These are phyloP conservation scores for Thalassiosira profunda DNA, from an alignment of 108 stramenopile genomes.

Conservation along the genomic window DNA sequence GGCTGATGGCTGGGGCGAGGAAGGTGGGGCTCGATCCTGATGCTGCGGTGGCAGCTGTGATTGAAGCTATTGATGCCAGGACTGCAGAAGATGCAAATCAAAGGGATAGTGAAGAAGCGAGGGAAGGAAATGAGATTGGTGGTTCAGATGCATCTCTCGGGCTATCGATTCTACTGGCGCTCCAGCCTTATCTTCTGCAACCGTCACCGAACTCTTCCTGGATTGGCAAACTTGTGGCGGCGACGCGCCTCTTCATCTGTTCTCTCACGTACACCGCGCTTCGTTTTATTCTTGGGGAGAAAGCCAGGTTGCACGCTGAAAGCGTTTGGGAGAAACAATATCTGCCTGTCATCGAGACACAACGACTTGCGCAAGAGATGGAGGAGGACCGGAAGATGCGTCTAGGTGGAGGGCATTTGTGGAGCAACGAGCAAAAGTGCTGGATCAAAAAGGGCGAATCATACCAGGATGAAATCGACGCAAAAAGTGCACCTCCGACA, in stretches of 20 bases:
- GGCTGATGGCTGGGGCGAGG: conserved; percentile 1
- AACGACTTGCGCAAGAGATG: neutral
- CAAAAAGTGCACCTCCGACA: neutral
- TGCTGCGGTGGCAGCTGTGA: no score
- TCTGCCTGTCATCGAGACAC: neutral
- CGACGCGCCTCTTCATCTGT: neutral
- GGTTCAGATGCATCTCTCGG: neutral
- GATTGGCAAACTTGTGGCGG: neutral
- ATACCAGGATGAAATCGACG: neutral
- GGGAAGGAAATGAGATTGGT: no score
- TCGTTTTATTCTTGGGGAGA: neutral
- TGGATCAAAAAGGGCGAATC: conserved; percentile 10
- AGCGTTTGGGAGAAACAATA: neutral
- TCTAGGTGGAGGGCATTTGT: neutral
- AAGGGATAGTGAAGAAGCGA: no score
- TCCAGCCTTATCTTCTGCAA: conserved; percentile 3
- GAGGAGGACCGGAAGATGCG: conserved; percentile 1
- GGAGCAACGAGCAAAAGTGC: conserved; percentile 1
- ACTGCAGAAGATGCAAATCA: no score
- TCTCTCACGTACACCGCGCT: neutral
- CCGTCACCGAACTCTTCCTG: neutral
- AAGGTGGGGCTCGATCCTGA: neutral
- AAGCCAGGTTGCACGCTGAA: neutral
- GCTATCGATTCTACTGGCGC: neutral
- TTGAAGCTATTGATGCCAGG: no score